Percentiles rank a stretch among this genome's conserved stretches.
These are phyloP conservation scores for Linum tenue DNA, from an alignment of 345 rosid species.

Conservation along the genomic window DNA sequence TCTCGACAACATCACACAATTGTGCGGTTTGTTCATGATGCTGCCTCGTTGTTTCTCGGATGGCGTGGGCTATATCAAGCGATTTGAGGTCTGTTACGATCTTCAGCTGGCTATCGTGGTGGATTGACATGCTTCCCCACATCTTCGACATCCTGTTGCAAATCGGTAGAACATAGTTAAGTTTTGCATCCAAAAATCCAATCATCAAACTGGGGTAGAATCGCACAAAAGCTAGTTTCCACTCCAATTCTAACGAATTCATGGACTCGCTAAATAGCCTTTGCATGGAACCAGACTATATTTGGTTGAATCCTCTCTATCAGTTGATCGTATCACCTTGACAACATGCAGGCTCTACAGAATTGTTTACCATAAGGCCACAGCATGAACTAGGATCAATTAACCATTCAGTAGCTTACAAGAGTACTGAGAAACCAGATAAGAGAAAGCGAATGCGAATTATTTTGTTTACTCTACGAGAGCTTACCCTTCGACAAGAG, in stretches of 20 bases:
- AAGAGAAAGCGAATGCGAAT: not conserved
- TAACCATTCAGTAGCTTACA: too few relatives aligned
- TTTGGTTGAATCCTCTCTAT: too few relatives aligned
- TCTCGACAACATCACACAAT: slow-evolving; percentile 45
- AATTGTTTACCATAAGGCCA: too few relatives aligned
- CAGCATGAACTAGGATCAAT: too few relatives aligned
- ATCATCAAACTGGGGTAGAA: not conserved
- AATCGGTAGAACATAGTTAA: not conserved
- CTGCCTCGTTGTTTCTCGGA: slow-evolving; percentile 64
- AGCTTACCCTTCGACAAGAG: slow-evolving; percentile 70
- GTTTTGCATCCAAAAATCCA: not conserved
- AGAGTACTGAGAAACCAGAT: not conserved
- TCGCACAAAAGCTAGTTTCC: not conserved
- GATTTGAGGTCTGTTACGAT: slow-evolving; percentile 55
- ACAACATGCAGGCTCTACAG: too few relatives aligned
- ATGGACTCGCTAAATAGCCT: too few relatives aligned
- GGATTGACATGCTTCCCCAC: slow-evolving; percentile 68
- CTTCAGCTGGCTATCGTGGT: slow-evolving; percentile 60
- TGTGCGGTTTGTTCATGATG: slow-evolving; percentile 71
- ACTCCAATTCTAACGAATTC: too few relatives aligned
- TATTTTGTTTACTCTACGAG: not conserved
- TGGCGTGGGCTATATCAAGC: slow-evolving; percentile 46
- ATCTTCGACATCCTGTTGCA: slow-evolving; percentile 69
- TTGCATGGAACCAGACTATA: too few relatives aligned
- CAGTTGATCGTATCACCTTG: too few relatives aligned